Evolutionary conservation across 2,329 filamentous ascomycete genomes (phyloP).

Genomic region (Arthrobotrys pseudoclavata): DNA sequence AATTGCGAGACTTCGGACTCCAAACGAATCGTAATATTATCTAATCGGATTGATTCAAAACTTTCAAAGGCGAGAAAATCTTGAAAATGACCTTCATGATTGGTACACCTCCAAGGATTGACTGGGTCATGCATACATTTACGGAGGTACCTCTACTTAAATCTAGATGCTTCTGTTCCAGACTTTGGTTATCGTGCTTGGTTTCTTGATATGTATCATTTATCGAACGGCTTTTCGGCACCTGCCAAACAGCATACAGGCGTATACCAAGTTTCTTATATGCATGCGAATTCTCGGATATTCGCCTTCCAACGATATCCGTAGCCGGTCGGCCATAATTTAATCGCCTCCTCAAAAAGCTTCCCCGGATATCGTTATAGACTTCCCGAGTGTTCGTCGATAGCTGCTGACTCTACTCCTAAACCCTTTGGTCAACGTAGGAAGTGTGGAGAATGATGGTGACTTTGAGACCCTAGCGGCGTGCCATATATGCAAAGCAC

Average conservation of each 20-base stretch:
- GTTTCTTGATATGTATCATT: constrained; percentile 10
- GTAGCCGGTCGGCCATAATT: background rate
- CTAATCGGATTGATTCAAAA: constrained; percentile 3
- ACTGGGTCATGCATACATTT: background rate
- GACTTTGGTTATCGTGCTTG: background rate
- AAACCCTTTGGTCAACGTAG: constrained; percentile 17
- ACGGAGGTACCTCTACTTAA: constrained; percentile 2
- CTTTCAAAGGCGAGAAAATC: background rate
- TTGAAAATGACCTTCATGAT: constrained; percentile 30
- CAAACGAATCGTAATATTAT: background rate
- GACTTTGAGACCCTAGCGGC: constrained; percentile 20
- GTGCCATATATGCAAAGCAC: constrained; percentile 22
- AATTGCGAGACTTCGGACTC: constrained; percentile 9
- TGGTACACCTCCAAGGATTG: constrained; percentile 14
- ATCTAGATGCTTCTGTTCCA: background rate
- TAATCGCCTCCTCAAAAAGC: background rate
- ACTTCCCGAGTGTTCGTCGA: constrained; percentile 9
- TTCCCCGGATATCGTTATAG: constrained; percentile 10
- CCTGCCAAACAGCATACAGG: background rate
- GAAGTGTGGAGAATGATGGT: constrained; percentile 14
- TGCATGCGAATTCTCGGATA: background rate
- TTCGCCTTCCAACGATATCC: background rate
- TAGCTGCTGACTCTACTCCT: background rate
- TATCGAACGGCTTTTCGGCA: constrained; percentile 27
- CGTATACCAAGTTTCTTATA: background rate